phyloP scores from a whole-genome alignment of 192 early-diverging fungal genomes.

The Obelidium mucronatum region DNA sequence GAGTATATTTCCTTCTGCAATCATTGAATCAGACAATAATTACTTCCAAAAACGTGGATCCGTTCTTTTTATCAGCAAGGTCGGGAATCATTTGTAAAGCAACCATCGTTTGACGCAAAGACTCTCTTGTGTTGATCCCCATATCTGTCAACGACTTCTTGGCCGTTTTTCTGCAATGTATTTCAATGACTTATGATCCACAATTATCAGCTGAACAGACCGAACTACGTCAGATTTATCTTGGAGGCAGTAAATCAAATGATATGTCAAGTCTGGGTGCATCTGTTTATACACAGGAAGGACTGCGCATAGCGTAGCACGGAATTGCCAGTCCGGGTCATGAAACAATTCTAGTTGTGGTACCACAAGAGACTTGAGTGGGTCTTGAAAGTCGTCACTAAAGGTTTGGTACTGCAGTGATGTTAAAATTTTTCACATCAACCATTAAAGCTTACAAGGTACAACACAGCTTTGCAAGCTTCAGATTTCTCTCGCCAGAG shows the following conservation, averaged over 20 bases:
- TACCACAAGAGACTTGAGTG: conserved; percentile 35
- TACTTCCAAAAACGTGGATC: conserved; percentile 45
- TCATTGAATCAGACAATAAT: neutral
- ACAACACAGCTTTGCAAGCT: conserved; percentile 29
- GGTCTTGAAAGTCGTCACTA: conserved; percentile 46
- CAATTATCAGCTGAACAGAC: neutral
- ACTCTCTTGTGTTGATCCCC: conserved; percentile 43
- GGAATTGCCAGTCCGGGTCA: conserved; percentile 52
- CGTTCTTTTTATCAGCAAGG: neutral
- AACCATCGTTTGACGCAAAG: conserved; percentile 46
- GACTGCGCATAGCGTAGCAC: conserved; percentile 45
- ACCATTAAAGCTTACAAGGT: neutral
- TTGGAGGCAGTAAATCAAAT: conserved; percentile 38
- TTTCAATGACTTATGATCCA: neutral
- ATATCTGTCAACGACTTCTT: conserved; percentile 43
- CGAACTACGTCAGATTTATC: conserved; percentile 47
- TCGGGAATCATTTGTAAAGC: conserved; percentile 43
- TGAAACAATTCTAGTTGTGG: conserved; percentile 45
- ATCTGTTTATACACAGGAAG: conserved; percentile 36
- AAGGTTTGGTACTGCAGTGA: conserved; percentile 43
- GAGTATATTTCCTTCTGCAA: no score
- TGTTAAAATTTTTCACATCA: neutral
- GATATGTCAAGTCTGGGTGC: conserved; percentile 43
- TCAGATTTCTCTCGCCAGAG: conserved; percentile 35
- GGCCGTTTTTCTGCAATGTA: conserved; percentile 38